Evolutionary conservation across 345 rosid genomes (phyloP), one percentile per base, ranked within the genome.

Genomic region (Euphorbia lathyris): DNA sequence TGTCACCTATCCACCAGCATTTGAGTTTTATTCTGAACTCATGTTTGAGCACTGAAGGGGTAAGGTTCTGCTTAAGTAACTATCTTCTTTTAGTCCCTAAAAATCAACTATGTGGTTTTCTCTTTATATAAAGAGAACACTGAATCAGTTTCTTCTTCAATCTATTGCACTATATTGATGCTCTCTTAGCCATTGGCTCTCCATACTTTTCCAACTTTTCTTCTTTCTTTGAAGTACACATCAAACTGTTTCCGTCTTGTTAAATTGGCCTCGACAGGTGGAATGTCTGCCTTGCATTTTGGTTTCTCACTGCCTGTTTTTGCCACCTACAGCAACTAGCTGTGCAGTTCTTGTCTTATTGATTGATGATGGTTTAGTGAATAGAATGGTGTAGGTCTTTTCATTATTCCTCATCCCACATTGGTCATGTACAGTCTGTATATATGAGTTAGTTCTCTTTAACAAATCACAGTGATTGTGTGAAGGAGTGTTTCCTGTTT

Each of bases 211-310:
- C 57, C 22, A 22, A 58, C 29, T 20, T 50, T 25, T 7, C 43
- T 32, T 59, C 23, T 58, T 43, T 68, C 50, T 43, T n/a, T 69
- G 11, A 11, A 25, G 26, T 36, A 20, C 19, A 2, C 16, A 14
- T 58, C 32, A 69, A 69, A 9, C 20, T 58, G n/a, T 58, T 42
- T 58, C 16, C 17, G 53, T 16, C 13, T 38, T 36, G 66, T 63
- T 38, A 23, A 4, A 40, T 63, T 23, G 13, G 22, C 52, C 67
- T 43, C 51, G 5, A 43, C 12, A 11, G 48, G 67, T 43, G 9
- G 9, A 59, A 59, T 13, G 1, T n/a, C 11, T 52, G 22, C 51
- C 36, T 58, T 45, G 20, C 56, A 1, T 38, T 58, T 9, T 34
- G 23, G 9, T 32, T 69, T 50, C 55, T 20, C 23, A 43, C 29